Evolutionary conservation across 1,284 basidiomycete genomes (phyloP).

Genomic region (Meira nashicola): DNA sequence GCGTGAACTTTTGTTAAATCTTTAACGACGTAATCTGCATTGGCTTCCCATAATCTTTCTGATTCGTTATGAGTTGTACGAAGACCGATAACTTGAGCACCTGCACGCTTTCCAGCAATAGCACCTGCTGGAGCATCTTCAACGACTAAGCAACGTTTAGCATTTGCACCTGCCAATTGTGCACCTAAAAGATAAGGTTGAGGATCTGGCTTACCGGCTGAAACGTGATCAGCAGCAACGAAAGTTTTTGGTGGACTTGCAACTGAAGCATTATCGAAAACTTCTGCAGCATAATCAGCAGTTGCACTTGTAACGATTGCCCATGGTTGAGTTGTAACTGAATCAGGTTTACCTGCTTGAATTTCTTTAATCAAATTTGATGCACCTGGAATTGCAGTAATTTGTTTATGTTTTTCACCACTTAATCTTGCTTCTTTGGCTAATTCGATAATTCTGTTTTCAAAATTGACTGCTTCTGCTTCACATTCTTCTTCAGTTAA

Average conservation of each 20-base stretch:
- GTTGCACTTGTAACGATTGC: conserved; percentile 51
- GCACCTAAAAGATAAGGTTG: conserved; percentile 49
- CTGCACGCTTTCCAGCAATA: conserved; percentile 37
- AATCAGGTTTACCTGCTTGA: conserved; percentile 8
- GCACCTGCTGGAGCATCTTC: conserved; percentile 52
- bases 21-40: conserved; percentile 44
- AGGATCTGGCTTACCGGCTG: conserved; percentile 47
- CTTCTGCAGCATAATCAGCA: conserved; percentile 41
- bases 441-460: conserved; percentile 43
- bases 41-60: conserved; percentile 33
- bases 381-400: conserved; percentile 46
- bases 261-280: conserved; percentile 33
- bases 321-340: conserved; percentile 30
- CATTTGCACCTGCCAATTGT: conserved; percentile 24
- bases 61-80: conserved; percentile 42
- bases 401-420: conserved; percentile 21
- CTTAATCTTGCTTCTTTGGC: conserved; percentile 12
- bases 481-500: conserved; percentile 31
- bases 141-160: conserved; percentile 42
- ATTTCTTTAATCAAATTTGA: conserved; percentile 36
- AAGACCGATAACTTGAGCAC: conserved; percentile 43
- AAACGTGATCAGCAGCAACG: conserved; percentile 42
- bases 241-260: conserved; percentile 33
- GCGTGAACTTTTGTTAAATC: conserved; percentile 41
- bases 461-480: conserved; percentile 38